A percentile compares a stretch with the other conserved stretches of the same genome.
These are phyloP conservation scores for Angomonas deanei DNA, from an alignment of 208 protist genomes.

Conservation along the genomic window DNA sequence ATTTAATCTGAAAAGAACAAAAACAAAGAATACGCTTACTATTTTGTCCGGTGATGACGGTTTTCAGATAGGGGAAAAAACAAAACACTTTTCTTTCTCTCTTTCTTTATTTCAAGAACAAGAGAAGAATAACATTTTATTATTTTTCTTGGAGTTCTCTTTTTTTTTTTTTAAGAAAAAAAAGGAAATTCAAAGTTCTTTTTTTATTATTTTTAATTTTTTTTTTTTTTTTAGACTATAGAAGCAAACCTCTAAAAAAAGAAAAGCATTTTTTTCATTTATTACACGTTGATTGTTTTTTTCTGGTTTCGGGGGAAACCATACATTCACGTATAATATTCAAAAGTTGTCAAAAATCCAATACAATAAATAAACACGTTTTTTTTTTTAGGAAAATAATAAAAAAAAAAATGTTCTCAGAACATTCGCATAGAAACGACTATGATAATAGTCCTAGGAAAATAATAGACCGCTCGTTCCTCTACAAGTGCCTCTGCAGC, in stretches of 20 bases:
- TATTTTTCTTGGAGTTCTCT: conserved; percentile 2
- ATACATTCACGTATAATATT: background rate
- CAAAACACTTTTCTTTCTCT: conserved; percentile 1
- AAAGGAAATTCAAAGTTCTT: conserved; percentile 1
- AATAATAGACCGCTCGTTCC: too few relatives aligned
- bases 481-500: too few relatives aligned
- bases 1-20: background rate
- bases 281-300: background rate
- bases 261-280: conserved; percentile 5
- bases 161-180: conserved; percentile 13
- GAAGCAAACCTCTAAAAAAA: background rate
- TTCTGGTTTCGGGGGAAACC: background rate
- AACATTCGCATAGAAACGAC: too few relatives aligned
- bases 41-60: too few relatives aligned
- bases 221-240: conserved; percentile 11
- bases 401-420: conserved; percentile 3
- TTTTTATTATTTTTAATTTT: conserved; percentile 3
- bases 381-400: conserved; percentile 11
- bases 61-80: too few relatives aligned
- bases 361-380: background rate
- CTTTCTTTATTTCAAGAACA: conserved; percentile 7
- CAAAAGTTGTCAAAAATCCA: background rate
- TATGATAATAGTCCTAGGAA: too few relatives aligned
- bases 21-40: too few relatives aligned
- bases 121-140: background rate